A percentile compares a stretch with the other conserved stretches of the same genome.
Conservation (phyloP, 2,329 filamentous ascomycete genomes). For the Fusarium globosum region DNA sequence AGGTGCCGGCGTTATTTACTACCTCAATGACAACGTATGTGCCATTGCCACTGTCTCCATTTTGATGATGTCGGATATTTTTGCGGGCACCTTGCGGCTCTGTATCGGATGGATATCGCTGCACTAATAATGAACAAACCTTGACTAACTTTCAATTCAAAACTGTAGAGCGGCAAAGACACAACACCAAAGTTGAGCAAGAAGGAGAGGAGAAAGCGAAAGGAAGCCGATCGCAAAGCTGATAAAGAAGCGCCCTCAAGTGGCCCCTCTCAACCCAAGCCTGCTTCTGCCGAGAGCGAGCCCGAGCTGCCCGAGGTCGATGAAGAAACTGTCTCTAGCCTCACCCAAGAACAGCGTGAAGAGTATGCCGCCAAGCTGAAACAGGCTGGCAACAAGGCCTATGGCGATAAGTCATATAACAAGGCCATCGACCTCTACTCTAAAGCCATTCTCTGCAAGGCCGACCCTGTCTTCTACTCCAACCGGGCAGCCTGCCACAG, state of each 20-base stretch:
- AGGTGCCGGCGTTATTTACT: slow-evolving; percentile 92
- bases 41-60: not conserved
- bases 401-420: slow-evolving; percentile 93
- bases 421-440: slow-evolving; percentile 94
- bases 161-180: slow-evolving; percentile 57
- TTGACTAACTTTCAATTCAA: slow-evolving; percentile 26
- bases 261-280: slow-evolving; percentile 57
- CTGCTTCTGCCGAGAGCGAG: slow-evolving; percentile 65
- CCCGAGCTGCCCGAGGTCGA: slow-evolving; percentile 77
- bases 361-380: slow-evolving; percentile 92
- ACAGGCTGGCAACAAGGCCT: slow-evolving; percentile 95
- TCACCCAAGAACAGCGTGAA: slow-evolving; percentile 76
- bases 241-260: slow-evolving; percentile 54
- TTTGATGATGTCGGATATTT: slow-evolving; percentile 12
- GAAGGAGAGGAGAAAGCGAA: slow-evolving; percentile 89
- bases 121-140: not conserved
- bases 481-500: slow-evolving; percentile 99
- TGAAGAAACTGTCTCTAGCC: slow-evolving; percentile 64
- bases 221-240: slow-evolving; percentile 76
- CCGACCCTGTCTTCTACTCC: slow-evolving; percentile 98
- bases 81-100: slow-evolving; percentile 6
- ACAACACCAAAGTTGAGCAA: slow-evolving; percentile 80
- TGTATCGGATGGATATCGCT: slow-evolving; percentile 33
- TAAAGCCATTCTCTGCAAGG: slow-evolving; percentile 95
- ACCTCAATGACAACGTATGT: slow-evolving; percentile 72